Evolutionary conservation across 805 yeast species (phyloP), one percentile per base, ranked within the genome.

Genomic region (Wickerhamiella australiensis): DNA sequence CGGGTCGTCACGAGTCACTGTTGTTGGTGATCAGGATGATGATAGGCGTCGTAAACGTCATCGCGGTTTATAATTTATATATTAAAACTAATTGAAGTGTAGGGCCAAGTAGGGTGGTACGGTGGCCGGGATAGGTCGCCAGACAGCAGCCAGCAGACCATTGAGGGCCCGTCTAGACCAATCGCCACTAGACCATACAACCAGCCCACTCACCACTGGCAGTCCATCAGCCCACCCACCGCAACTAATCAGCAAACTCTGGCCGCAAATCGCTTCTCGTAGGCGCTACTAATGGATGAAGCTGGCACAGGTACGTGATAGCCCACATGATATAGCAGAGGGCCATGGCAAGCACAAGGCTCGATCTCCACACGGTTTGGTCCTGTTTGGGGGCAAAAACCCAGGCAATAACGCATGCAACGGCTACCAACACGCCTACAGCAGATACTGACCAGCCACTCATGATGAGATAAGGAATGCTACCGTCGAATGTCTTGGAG

Each of bases 301-400:
- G 70, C 64, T 88, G 96, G 31, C 70, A 74, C 56, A 87, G 71
- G 62, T 86, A 87, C 6, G 96, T 87, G 60, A 87, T 80, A 27
- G 96, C 96, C 94, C 94, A 84, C 88, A 84, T 80, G 61, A 84
- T 70, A 64, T 74, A 84, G 69, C 84, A 80, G 88, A 84, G 80
- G 20, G 85, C 74, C 57, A 84, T 64, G 7, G 85, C 74, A 54
- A 84, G 70, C 46, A 80, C 77, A 37, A 66, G 79, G 20, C 85
- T 79, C 56, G 83, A 78, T 68, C 87, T 75, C 85, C 86, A 64
- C n/a, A 66, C 69, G n/a, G 73, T 76, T 33, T 52, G 59, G 64
- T 86, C 83, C 58, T 80, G 76, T 66, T 82, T 81, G 42, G 96
- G 96, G 7, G 96, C 94, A 65, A 78, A 72, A 47, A 74, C 68